Conservation (phyloP, 148 eudicot genomes). For the Mesembryanthemum crystallinum region DNA sequence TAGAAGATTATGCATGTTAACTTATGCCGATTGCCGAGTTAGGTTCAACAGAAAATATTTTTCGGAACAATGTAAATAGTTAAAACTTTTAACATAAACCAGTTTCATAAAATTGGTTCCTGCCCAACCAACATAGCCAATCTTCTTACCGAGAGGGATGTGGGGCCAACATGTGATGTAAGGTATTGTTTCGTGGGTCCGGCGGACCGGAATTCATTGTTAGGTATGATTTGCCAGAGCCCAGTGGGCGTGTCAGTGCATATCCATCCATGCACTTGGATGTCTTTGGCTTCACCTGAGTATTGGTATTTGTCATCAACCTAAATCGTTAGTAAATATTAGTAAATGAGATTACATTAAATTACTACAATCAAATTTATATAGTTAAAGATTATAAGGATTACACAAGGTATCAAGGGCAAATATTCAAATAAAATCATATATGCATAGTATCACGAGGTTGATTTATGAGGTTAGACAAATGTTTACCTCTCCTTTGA, state of each 20-base stretch:
- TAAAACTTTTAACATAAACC: too few species aligned
- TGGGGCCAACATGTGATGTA: conserved; percentile 81
- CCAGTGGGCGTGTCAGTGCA: conserved; percentile 73
- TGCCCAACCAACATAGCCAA: neutral
- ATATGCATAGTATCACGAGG: too few species aligned
- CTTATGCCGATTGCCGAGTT: too few species aligned
- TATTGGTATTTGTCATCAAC: conserved; percentile 91
- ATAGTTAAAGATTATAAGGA: neutral
- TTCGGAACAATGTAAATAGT: too few species aligned
- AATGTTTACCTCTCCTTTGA: conserved; percentile 67
- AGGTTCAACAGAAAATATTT: too few species aligned
- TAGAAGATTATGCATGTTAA: neutral
- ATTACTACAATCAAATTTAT: neutral
- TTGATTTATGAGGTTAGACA: neutral
- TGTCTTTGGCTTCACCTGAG: conserved; percentile 69
- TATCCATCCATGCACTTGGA: conserved; percentile 83
- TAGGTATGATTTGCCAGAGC: conserved; percentile 81
- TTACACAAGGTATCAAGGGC: neutral
- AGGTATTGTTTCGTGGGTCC: conserved; percentile 79
- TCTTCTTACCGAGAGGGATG: conserved; percentile 60
- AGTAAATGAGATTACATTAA: neutral
- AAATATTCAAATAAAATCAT: neutral
- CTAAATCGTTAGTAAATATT: conserved; percentile 27
- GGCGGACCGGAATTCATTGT: conserved; percentile 77
- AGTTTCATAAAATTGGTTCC: too few species aligned